Conservation (phyloP, 129 eudicot species). For the Escallonia herrerae region DNA sequence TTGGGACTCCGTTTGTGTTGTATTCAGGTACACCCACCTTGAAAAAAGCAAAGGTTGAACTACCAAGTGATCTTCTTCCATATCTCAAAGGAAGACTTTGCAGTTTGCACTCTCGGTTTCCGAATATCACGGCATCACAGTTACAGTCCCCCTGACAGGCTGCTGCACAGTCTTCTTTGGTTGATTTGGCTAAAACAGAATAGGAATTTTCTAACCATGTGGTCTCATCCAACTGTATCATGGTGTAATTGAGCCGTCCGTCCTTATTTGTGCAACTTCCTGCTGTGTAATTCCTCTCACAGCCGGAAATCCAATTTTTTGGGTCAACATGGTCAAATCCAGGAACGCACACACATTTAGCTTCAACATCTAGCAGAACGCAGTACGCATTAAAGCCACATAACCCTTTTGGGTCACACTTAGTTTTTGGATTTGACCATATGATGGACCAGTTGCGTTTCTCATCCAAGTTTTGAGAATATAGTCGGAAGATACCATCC, state of each 20-base stretch:
- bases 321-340: constrained; percentile 2
- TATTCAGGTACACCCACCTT: neutral
- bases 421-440: neutral
- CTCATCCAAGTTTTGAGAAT: neutral
- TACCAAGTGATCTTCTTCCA: neutral
- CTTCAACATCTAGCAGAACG: neutral
- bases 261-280: constrained; percentile 9
- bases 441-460: neutral
- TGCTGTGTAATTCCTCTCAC: constrained; percentile 11
- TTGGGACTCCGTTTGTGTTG: neutral
- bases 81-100: constrained; percentile 13
- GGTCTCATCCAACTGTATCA: neutral
- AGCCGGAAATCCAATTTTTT: constrained; percentile 14
- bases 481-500: constrained; percentile 12
- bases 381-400: constrained; percentile 13
- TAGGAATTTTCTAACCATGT: constrained; percentile 7
- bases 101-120: constrained; percentile 1
- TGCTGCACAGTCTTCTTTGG: constrained; percentile 13
- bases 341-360: constrained; percentile 5
- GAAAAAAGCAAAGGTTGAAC: constrained; percentile 7
- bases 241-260: neutral
- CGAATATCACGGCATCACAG: constrained; percentile 10
- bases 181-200: neutral
- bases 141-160: constrained; percentile 22
- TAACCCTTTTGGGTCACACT: neutral